These are phyloP conservation scores for Penicillium sp. DNA, from an alignment of 2,329 filamentous ascomycete species.

Conservation along the genomic window DNA sequence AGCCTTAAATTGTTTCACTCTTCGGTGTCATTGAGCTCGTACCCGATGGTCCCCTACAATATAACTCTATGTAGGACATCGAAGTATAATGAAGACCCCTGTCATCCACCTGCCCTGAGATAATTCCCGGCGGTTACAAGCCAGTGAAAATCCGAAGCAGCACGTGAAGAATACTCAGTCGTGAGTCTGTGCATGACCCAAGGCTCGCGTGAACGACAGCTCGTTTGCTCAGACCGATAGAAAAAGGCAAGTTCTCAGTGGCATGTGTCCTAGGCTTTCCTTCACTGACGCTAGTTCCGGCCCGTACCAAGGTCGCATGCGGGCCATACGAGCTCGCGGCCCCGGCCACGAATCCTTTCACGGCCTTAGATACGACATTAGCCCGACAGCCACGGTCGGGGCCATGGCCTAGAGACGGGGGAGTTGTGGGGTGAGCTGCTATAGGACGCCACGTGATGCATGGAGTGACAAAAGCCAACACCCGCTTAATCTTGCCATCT, in stretches of 20 bases:
- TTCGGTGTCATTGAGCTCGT: not conserved
- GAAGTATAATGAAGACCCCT: not conserved
- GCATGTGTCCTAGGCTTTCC: too few relatives aligned
- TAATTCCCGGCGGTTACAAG: not conserved
- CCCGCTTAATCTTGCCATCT: not conserved
- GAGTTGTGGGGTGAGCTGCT: not conserved
- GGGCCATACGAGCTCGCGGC: not conserved
- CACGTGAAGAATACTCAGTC: not conserved
- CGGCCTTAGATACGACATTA: conserved; percentile 9
- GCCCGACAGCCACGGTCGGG: conserved; percentile 1
- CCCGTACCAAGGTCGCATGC: not conserved
- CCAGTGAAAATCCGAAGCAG: not conserved
- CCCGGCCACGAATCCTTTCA: conserved; percentile 1
- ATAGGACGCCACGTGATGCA: conserved; percentile 8
- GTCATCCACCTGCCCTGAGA: too few relatives aligned
- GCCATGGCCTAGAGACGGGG: not conserved
- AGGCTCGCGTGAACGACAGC: not conserved
- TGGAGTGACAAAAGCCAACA: not conserved
- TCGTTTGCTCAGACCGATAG: not conserved
- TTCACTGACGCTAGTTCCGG: not conserved
- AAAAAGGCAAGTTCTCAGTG: too few relatives aligned
- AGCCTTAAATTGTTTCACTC: not conserved
- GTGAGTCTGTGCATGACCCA: not conserved
- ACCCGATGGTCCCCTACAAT: not conserved
- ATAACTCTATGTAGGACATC: not conserved